Evolutionary conservation across 805 yeast species (phyloP).

Genomic region (Kluyveromyces wickerhamii): DNA sequence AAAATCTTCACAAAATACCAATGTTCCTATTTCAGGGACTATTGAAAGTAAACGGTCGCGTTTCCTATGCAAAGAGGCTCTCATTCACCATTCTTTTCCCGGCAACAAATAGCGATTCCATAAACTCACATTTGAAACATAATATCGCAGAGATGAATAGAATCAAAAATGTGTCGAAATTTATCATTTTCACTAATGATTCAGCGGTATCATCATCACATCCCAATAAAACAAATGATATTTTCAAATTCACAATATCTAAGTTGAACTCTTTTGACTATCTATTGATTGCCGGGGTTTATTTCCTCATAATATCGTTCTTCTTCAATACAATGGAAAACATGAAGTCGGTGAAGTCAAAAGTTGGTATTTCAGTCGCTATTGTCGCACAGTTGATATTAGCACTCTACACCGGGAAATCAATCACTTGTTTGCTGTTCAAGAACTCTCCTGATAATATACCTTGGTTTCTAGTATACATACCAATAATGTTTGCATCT

Average conservation of each 20-base stretch:
- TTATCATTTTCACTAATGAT: slow-evolving; percentile 12
- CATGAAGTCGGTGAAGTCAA: slow-evolving; percentile 12
- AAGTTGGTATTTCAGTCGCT: slow-evolving; percentile 12
- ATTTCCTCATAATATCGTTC: background rate
- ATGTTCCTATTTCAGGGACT: slow-evolving; percentile 32
- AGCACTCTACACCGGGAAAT: slow-evolving; percentile 10
- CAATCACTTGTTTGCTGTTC: slow-evolving; percentile 13
- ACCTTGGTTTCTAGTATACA: slow-evolving; percentile 11
- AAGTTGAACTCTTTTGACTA: slow-evolving; percentile 4
- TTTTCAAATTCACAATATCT: slow-evolving; percentile 3
- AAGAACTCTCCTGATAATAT: slow-evolving; percentile 11
- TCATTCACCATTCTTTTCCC: slow-evolving; percentile 31
- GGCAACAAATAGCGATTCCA: slow-evolving; percentile 6
- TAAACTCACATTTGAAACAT: slow-evolving; percentile 22
- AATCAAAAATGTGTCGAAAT: slow-evolving; percentile 13
- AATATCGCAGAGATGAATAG: slow-evolving; percentile 23
- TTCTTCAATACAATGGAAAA: slow-evolving; percentile 1
- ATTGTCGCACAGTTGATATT: slow-evolving; percentile 10
- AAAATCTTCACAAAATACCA: slow-evolving; percentile 16
- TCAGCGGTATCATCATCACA: background rate
- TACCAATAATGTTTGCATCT: slow-evolving; percentile 10
- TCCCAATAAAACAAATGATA: slow-evolving; percentile 6
- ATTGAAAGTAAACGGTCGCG: slow-evolving; percentile 36
- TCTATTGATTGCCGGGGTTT: background rate
- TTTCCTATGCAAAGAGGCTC: slow-evolving; percentile 34